Percentiles rank a stretch among this genome's conserved stretches.
Evolutionary conservation across 805 yeast genomes (phyloP).

Genomic region (Spathaspora passalidarum): DNA sequence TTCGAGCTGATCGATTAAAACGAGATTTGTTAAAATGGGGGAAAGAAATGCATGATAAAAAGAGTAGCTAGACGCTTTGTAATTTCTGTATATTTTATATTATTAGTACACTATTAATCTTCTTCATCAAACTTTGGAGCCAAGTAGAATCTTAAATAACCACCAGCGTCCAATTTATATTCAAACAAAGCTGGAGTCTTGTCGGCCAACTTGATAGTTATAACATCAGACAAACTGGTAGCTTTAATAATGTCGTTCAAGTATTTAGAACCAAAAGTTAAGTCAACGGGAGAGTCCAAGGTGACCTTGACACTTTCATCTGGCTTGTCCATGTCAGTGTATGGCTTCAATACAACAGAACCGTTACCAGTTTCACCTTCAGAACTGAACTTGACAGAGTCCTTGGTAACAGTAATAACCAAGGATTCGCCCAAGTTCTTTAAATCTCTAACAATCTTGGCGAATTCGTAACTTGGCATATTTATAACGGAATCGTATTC

Average conservation of each 20-base stretch:
- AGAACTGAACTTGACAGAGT: conserved; percentile 82
- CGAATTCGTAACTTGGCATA: conserved; percentile 85
- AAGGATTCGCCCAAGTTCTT: conserved; percentile 83
- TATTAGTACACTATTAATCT: conserved; percentile 39
- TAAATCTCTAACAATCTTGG: conserved; percentile 86
- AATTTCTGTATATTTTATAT: conserved; percentile 1
- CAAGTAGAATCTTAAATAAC: conserved; percentile 89
- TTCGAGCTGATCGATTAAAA: conserved; percentile 74
- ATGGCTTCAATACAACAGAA: conserved; percentile 79
- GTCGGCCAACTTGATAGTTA: conserved; percentile 82
- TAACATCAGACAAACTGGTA: conserved; percentile 68
- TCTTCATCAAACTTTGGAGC: conserved; percentile 98
- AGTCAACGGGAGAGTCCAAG: conserved; percentile 80
- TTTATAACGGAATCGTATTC: conserved; percentile 83
- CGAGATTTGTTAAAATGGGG: conserved; percentile 78
- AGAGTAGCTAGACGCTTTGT: conserved; percentile 14
- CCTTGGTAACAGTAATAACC: conserved; percentile 83
- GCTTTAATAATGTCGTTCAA: conserved; percentile 91
- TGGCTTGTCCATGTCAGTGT: conserved; percentile 75
- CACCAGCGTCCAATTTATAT: conserved; percentile 79
- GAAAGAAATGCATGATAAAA: conserved; percentile 65
- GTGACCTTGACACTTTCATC: conserved; percentile 73
- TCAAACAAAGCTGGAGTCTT: conserved; percentile 94
- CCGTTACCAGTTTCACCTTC: conserved; percentile 94
- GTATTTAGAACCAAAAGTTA: conserved; percentile 90